phyloP scores from a whole-genome alignment of 768 basidiomycete species.

The Hericium erinaceus region DNA sequence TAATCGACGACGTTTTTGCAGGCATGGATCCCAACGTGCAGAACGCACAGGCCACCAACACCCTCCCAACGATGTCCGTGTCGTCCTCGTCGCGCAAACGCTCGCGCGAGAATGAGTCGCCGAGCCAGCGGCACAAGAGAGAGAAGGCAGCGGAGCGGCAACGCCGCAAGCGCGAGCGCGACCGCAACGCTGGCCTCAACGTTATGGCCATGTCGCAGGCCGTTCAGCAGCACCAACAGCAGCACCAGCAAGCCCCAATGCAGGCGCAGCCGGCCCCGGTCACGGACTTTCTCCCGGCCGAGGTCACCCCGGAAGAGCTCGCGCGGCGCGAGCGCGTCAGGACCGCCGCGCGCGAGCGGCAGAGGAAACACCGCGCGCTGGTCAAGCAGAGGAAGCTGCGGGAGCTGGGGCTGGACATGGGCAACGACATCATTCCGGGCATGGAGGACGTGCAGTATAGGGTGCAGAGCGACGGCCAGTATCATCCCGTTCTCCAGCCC shows the following conservation, averaged over 20 bases:
- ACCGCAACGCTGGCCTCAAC: constrained; percentile 30
- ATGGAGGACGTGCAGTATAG: constrained; percentile 64
- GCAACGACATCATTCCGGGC: constrained; percentile 51
- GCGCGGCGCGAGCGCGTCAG: constrained; percentile 63
- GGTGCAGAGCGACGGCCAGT: constrained; percentile 30
- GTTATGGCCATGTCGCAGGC: constrained; percentile 16
- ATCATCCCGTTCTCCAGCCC: constrained; percentile 15
- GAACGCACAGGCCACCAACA: constrained; percentile 8
- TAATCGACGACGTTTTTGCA: too few species aligned
- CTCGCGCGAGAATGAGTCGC: constrained; percentile 64
- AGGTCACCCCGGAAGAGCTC: constrained; percentile 54
- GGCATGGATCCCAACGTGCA: constrained; percentile 15
- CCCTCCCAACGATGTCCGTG: constrained; percentile 10
- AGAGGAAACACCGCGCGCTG: constrained; percentile 70
- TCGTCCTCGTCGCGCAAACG: constrained; percentile 37
- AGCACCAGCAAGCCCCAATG: constrained; percentile 13
- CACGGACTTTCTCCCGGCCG: constrained; percentile 20
- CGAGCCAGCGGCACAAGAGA: constrained; percentile 63
- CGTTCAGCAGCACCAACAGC: constrained; percentile 18
- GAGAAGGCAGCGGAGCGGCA: constrained; percentile 86
- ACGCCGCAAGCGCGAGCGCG: constrained; percentile 72
- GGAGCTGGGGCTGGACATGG: constrained; percentile 76
- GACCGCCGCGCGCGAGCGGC: constrained; percentile 69
- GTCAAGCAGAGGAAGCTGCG: constrained; percentile 77
- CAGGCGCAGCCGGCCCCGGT: constrained; percentile 9